Evolutionary conservation across 1,284 basidiomycete genomes (phyloP), one percentile per base, ranked within the genome.

Genomic region (Nidula niveotomentosa): DNA sequence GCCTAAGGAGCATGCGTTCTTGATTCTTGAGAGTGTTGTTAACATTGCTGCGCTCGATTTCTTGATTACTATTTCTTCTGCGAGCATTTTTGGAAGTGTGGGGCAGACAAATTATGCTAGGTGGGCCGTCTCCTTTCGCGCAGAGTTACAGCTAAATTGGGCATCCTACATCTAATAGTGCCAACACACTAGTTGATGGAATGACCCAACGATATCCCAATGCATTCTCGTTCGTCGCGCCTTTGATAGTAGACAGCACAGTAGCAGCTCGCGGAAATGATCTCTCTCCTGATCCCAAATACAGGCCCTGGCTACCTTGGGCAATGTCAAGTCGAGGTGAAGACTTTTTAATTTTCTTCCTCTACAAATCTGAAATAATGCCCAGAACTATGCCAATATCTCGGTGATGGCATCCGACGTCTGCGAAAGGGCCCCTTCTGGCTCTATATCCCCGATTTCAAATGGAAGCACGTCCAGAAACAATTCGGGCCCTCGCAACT

Each of bases 61-160:
- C 58, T 41, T 76, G 1, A 54, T 76, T 39, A 62, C 67, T 0
- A 70, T 76, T 53, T 73, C 75, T 0, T 74, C 73, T 0, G 61
- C 69, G 1, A 67, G 65, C 1, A 46, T 70, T 15, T 69, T 74
- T 47, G 76, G 76, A 6, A 73, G 67, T 55, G 60, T 65, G 9
- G 76, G 75, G 1, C 75, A 78, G 58, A 70, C 75, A 1, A 76
- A 72, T 54, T 77, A 77, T 60, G 62, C 69, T 2, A 63, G 63
- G 74, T 76, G 50, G 54, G 70, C 52, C 17, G 4, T 35, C 15
- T 23, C 23, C 23, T 23, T 23, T 23, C 23, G 23, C 5, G 23
- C 23, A 23, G 1, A 6, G n/a, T n/a, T 30, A 9, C 18, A 48
- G 9, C 18, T 50, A 18, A 37, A 17, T 37, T 18, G 37, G 46